Evolutionary conservation across 768 basidiomycete genomes (phyloP).

Genomic region (Kwoniella dejecticola): DNA sequence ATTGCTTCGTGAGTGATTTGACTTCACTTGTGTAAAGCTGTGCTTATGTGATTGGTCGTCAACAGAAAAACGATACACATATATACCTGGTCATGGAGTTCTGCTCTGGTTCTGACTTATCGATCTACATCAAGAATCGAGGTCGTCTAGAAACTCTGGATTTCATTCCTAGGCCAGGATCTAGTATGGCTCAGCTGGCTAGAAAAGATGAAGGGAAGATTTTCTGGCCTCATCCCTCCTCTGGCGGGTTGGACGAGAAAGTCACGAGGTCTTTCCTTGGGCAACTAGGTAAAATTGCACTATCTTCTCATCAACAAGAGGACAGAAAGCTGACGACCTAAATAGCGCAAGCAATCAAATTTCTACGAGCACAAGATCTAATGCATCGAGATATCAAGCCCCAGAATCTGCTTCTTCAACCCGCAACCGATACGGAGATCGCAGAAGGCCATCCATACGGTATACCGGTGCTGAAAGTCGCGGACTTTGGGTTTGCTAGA

Average conservation of each 20-base stretch:
- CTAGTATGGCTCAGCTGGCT: constrained; percentile 59
- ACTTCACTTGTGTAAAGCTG: no score
- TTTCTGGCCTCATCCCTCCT: constrained; percentile 87
- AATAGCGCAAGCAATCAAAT: constrained; percentile 86
- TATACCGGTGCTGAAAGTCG: constrained; percentile 92
- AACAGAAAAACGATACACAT: constrained; percentile 59
- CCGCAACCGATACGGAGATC: constrained; percentile 76
- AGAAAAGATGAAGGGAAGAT: constrained; percentile 57
- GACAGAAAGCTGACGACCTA: constrained; percentile 3
- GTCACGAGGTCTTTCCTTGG: constrained; percentile 89
- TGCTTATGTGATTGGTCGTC: no score
- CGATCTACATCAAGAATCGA: constrained; percentile 96
- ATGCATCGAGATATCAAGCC: constrained; percentile 99
- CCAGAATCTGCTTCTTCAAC: constrained; percentile 86
- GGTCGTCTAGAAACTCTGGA: constrained; percentile 87
- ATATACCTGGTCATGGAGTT: constrained; percentile 96
- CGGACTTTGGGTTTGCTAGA: constrained; percentile 97
- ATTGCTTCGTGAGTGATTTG: constrained; percentile 72
- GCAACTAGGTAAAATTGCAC: constrained; percentile 69
- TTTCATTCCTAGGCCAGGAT: constrained; percentile 64
- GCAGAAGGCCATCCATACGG: constrained; percentile 84
- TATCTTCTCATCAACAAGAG: background rate
- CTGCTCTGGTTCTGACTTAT: constrained; percentile 93
- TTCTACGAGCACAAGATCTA: constrained; percentile 80
- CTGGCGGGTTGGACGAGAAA: constrained; percentile 85